Evolutionary conservation across 352 stramenopile genomes (phyloP), one percentile per base, ranked within the genome.

Genomic region (Phytophthora citricola): DNA sequence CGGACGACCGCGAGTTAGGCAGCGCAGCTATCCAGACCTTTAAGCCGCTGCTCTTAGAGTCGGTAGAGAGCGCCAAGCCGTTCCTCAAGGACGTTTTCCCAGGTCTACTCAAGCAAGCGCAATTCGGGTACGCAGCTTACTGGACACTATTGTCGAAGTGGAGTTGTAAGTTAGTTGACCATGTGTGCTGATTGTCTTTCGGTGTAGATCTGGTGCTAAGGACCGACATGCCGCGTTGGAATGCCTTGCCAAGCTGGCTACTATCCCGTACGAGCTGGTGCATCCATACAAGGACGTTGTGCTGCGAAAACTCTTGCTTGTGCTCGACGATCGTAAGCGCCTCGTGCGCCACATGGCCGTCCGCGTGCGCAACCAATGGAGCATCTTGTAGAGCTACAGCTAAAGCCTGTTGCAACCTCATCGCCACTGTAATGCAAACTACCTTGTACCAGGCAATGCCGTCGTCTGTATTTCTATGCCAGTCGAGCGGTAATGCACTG

Each of bases 321-420:
- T 88, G 20, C 73, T 97, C 22, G 82, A 97, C 65, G 91, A 97
- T 61, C 87, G 79, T 61, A 95, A 96, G 59, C 89, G 90, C 26
- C 85, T 94, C 40, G 90, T 97, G 54, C 90, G 91, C 27, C 88
- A 96, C 68, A 82, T 79, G 51, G 85, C 89, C 2, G 91, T 96
- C 52, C 85, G 88, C n/a, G 87, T 97, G 58, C 88, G 91, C 61
- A 97, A 97, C 78, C 75, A 91, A 66, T 97, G 91, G 91, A 93
- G 90, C 56, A 83, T 97, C 40, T 74, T 97, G 63, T 95, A 90
- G 70, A 76, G n/a, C 27, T 43, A 63, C 38, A 56, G n/a, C 34
- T 51, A 24, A 50, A 43, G 26, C 44, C 15, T 65, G 39, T 53
- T 57, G 62, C 49, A 51, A 39, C 12, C 27, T 41, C 14, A 20